Percentiles rank a stretch among this genome's conserved stretches.
Evolutionary conservation across 495 filamentous ascomycete species (phyloP).

Genomic region (Hapsidospora chrysogenum): DNA sequence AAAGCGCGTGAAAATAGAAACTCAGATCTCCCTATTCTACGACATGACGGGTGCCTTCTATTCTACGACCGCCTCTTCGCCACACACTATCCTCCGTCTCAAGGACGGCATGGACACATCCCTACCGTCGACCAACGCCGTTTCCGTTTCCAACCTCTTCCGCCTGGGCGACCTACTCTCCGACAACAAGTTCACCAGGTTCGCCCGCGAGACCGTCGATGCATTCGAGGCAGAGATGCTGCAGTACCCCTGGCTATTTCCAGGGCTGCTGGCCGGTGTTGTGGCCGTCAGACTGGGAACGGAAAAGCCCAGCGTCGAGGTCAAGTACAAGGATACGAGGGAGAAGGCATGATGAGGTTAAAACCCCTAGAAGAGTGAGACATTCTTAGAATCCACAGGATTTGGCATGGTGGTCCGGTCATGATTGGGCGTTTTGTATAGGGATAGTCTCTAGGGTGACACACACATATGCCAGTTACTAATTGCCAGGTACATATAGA

Average conservation of each 20-base stretch:
- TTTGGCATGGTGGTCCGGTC: no score
- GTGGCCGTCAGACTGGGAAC: no score
- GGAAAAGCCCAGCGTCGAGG: no score
- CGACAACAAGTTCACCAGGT: conserved; percentile 41
- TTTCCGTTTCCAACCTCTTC: conserved; percentile 68
- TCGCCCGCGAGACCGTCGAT: conserved; percentile 56
- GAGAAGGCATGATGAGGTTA: no score
- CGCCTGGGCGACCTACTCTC: conserved; percentile 56
- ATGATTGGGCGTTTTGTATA: no score
- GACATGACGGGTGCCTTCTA: conserved; percentile 63
- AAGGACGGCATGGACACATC: conserved; percentile 90
- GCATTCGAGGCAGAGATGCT: conserved; percentile 83
- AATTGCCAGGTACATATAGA: no score
- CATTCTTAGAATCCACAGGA: no score
- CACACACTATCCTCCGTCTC: conserved; percentile 67
- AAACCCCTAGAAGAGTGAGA: no score
- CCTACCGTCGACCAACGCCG: conserved; percentile 76
- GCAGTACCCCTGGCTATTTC: conserved; percentile 82
- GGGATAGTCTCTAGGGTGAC: no score
- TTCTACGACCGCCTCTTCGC: conserved; percentile 48
- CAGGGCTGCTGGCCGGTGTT: conserved; percentile 58
- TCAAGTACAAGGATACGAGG: no score
- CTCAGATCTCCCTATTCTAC: conserved; percentile 54
- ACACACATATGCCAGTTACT: no score
- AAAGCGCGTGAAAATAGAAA: neutral